Percentiles rank a stretch among this genome's conserved stretches.
phyloP scores from a whole-genome alignment of 345 rosid species.

The Toxicodendron radicans region DNA sequence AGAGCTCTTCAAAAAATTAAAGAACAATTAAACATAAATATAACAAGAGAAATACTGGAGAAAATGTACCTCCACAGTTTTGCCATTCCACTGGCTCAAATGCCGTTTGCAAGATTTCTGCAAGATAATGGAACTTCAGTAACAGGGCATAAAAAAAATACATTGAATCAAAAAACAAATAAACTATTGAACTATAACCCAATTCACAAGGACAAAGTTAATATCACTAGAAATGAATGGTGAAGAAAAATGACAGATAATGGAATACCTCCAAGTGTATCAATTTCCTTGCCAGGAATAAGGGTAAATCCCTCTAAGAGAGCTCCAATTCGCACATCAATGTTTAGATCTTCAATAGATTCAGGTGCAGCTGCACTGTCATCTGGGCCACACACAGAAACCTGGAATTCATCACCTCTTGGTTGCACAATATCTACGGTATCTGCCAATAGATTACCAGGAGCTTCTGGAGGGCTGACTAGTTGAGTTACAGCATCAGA shows the following conservation, averaged over 20 bases:
- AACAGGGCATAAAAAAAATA: conserved; percentile 16
- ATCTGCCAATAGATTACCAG: conserved; percentile 84
- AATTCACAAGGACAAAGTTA: neutral
- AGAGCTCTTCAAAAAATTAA: neutral
- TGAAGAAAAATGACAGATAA: conserved; percentile 7
- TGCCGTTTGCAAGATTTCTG: conserved; percentile 75
- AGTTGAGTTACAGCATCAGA: conserved; percentile 74
- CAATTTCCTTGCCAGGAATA: conserved; percentile 78
- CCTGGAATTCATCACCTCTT: conserved; percentile 36
- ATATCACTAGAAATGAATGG: neutral
- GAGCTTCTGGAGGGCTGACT: conserved; percentile 93
- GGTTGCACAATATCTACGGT: conserved; percentile 46
- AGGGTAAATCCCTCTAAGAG: conserved; percentile 68
- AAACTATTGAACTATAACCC: neutral
- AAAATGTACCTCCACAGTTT: conserved; percentile 56
- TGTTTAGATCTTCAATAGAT: conserved; percentile 50
- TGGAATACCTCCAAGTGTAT: conserved; percentile 70
- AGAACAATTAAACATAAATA: neutral
- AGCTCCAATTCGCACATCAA: conserved; percentile 73
- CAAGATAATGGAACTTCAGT: conserved; percentile 21
- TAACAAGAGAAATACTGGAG: conserved; percentile 18
- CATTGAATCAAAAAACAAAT: conserved; percentile 2
- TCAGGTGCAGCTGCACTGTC: conserved; percentile 33
- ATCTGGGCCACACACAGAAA: conserved; percentile 21
- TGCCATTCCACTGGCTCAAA: conserved; percentile 52